A percentile compares a stretch with the other conserved stretches of the same genome.
Evolutionary conservation across 2,329 filamentous ascomycete species (phyloP).

Genomic region (Aureobasidium namibiae): DNA sequence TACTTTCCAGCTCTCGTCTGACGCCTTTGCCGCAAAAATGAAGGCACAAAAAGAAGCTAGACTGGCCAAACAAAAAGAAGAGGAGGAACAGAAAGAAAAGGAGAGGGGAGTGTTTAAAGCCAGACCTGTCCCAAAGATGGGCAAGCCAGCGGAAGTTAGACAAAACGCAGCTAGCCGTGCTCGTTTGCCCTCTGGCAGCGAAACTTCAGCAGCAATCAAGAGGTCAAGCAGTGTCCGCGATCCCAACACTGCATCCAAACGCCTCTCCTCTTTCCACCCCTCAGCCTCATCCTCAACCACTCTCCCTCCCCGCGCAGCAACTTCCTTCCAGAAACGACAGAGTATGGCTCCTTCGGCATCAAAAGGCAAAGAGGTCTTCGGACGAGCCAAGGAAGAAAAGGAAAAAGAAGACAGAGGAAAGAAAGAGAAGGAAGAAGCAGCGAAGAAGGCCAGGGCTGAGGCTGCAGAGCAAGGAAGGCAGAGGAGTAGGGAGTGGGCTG

Average conservation of each 20-base stretch:
- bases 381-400: conserved; percentile 34
- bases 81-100: conserved; percentile 22
- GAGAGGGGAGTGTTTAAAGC: conserved; percentile 37
- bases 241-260: not conserved
- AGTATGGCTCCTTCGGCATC: conserved; percentile 15
- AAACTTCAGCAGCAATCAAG: conserved; percentile 23
- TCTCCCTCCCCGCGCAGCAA: not conserved
- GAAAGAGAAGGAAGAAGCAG: conserved; percentile 40
- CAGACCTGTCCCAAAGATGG: conserved; percentile 31
- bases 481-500: conserved; percentile 41
- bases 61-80: conserved; percentile 18
- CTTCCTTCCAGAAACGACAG: not conserved
- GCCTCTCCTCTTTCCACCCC: conserved; percentile 14
- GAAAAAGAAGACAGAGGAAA: conserved; percentile 32
- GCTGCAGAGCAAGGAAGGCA: conserved; percentile 38
- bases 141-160: conserved; percentile 26
- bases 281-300: conserved; percentile 5
- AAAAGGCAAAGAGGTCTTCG: conserved; percentile 40
- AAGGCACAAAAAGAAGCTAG: conserved; percentile 36
- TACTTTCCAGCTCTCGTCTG: conserved; percentile 45
- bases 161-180: conserved; percentile 37
- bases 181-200: conserved; percentile 20
- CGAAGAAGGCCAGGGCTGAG: conserved; percentile 37
- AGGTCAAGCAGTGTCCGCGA: conserved; percentile 21
- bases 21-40: conserved; percentile 44